Percentiles rank a stretch among this genome's conserved stretches.
phyloP scores from a whole-genome alignment of 805 yeast species.

The Priceomyces haplophilus region DNA sequence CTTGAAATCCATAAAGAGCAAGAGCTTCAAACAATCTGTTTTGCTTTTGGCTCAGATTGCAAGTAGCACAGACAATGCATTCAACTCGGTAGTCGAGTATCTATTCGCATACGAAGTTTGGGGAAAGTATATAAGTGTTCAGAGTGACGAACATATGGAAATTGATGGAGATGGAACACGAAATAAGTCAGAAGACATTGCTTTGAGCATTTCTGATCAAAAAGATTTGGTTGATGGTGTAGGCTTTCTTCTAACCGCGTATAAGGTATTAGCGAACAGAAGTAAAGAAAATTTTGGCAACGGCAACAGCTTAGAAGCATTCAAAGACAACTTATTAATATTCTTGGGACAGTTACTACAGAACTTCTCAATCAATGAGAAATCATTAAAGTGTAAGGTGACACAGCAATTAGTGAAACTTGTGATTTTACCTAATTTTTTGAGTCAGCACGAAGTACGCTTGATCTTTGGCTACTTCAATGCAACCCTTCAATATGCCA shows the following conservation, averaged over 20 bases:
- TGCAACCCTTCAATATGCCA: constrained; percentile 44
- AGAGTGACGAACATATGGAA: constrained; percentile 11
- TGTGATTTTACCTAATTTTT: constrained; percentile 46
- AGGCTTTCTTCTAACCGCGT: constrained; percentile 52
- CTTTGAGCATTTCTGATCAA: constrained; percentile 53
- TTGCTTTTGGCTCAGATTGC: constrained; percentile 56
- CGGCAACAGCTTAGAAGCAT: constrained; percentile 38
- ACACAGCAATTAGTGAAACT: constrained; percentile 62
- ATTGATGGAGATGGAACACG: constrained; percentile 14
- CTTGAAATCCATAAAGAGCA: constrained; percentile 47
- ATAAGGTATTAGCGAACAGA: constrained; percentile 28
- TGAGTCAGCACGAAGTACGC: constrained; percentile 54
- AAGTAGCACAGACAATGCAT: constrained; percentile 43
- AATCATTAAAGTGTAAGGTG: constrained; percentile 64
- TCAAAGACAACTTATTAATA: constrained; percentile 66
- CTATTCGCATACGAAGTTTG: constrained; percentile 39
- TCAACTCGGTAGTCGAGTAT: constrained; percentile 43
- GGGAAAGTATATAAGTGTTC: constrained; percentile 34
- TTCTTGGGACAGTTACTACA: constrained; percentile 67
- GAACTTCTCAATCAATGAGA: constrained; percentile 64
- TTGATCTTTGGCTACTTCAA: constrained; percentile 63
- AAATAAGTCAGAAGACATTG: constrained; percentile 21
- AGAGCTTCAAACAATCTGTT: constrained; percentile 60
- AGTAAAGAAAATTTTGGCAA: constrained; percentile 11
- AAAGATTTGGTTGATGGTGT: constrained; percentile 58